A percentile compares a stretch with the other conserved stretches of the same genome.
Evolutionary conservation across 345 rosid species (phyloP).

Genomic region (Sisymbrium altissimum): DNA sequence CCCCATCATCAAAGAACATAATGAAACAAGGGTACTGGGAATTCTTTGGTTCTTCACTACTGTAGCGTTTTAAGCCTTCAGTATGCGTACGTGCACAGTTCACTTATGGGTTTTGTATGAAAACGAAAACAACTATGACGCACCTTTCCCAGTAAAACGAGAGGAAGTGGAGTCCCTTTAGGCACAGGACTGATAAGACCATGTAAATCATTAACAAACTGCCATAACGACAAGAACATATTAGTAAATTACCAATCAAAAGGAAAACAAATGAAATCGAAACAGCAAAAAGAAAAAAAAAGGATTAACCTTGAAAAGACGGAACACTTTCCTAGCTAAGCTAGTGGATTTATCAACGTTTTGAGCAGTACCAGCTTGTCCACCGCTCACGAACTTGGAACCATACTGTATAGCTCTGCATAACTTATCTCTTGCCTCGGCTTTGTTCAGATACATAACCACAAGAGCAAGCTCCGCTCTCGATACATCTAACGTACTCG

Average conservation of each 20-base stretch:
- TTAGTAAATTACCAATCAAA: background rate
- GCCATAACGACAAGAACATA: constrained; percentile 19
- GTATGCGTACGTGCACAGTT: background rate
- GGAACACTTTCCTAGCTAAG: constrained; percentile 97
- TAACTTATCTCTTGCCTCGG: constrained; percentile 98
- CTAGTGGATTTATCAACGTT: constrained; percentile 90
- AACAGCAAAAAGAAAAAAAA: background rate
- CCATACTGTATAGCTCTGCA: constrained; percentile 99
- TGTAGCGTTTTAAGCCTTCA: background rate
- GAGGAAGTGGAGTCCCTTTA: constrained; percentile 92
- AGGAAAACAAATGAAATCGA: background rate
- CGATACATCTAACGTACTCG: constrained; percentile 68
- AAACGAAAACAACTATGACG: background rate
- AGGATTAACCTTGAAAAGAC: constrained; percentile 81
- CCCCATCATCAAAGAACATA: constrained; percentile 16
- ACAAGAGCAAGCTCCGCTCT: constrained; percentile 89
- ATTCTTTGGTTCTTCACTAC: background rate
- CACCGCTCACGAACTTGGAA: constrained; percentile 81
- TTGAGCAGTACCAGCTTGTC: constrained; percentile 93
- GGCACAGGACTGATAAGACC: constrained; percentile 89
- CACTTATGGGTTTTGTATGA: background rate
- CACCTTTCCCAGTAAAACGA: constrained; percentile 89
- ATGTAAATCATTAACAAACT: constrained; percentile 96
- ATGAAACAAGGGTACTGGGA: background rate
- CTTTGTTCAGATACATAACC: constrained; percentile 92